A percentile compares a stretch with the other conserved stretches of the same genome.
phyloP scores from a whole-genome alignment of 768 basidiomycete species.

The Lepiota brunneoincarnata region DNA sequence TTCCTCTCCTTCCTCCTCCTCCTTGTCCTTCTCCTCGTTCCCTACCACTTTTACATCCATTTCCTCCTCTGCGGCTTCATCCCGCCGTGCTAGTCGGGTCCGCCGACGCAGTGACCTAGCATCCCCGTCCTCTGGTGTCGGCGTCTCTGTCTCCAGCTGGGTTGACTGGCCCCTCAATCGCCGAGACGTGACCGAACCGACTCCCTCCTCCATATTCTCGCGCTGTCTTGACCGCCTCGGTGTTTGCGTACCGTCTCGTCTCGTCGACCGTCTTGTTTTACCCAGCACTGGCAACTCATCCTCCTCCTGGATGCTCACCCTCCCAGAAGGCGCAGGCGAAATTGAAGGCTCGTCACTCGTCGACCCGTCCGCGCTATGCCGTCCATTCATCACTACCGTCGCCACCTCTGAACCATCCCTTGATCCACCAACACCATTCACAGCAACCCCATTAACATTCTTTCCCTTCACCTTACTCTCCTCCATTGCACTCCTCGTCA shows the following conservation, averaged over 20 bases:
- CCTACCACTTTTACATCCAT: conserved; percentile 1
- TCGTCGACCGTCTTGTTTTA: not conserved
- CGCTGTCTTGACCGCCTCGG: conserved; percentile 6
- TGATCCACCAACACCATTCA: conserved; percentile 1
- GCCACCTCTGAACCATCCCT: not conserved
- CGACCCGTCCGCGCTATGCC: not conserved
- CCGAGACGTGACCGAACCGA: not conserved
- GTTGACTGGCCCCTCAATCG: not conserved
- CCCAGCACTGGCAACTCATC: conserved; percentile 12
- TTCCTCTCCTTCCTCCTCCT: conserved; percentile 4
- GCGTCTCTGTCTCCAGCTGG: not conserved
- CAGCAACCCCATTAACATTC: conserved; percentile 7
- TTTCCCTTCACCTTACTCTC: conserved; percentile 18
- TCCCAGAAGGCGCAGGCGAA: conserved; percentile 9
- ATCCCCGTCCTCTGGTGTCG: conserved; percentile 9
- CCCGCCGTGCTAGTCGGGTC: not conserved
- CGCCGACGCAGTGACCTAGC: conserved; percentile 5
- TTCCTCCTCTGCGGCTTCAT: conserved; percentile 3
- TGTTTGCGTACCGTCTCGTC: conserved; percentile 9
- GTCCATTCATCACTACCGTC: not conserved
- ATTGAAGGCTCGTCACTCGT: not conserved
- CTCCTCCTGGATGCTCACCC: conserved; percentile 17
- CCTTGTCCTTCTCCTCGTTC: conserved; percentile 1
- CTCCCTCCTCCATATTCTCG: not conserved
- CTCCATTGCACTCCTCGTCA: conserved; percentile 41